Base-by-base conservation (phyloP, 1,139 yeast species). In the Kazachstania sp. region DNA sequence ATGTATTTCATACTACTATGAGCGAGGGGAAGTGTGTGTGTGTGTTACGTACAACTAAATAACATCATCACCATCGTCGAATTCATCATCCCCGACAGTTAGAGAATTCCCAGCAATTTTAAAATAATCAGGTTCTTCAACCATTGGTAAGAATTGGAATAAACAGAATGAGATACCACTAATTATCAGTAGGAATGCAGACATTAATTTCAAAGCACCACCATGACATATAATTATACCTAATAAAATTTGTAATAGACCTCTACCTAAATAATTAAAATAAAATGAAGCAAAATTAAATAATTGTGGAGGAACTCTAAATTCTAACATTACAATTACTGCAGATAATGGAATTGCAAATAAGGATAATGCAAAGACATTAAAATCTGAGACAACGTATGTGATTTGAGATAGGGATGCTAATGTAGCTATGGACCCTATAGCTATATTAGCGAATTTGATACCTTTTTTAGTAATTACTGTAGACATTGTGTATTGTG, bases 181-280 rank as follows among this genome's bases (percentile, higher is more conserved):
- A 1, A 77, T 42, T 42, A 77, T 75, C 19, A 86, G 71, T 23
- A 83, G 45, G 13, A 81, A 56, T 1, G 81, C 81, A 16, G 80
- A 72, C 47, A 83, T 66, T 45, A 75, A 64, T 52, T 83, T 71
- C 57, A 83, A 70, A 20, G 74, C 65, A 49, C 81, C 76, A 28
- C 78, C 81, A 39, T 81, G 81, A 44, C 79, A 73, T 54, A 84
- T 72, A 55, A 83, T 70, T 29, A 81, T 72, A 19, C 86, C 86
- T 49, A 86, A 70, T 47, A 85, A 70, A 15, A 83, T 71, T 66
- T 86, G 85, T 58, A 84, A 78, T 13, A 80, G 62, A 19, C 95
- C 96, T 58, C 96, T 76, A 4, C 96, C 96, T 16, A 85, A 67
- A 60, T 87, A 87, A 16, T 95, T 85, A 64, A 84, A 85, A 51